phyloP scores from a whole-genome alignment of 768 basidiomycete species.

The Vishniacozyma victoriae region DNA sequence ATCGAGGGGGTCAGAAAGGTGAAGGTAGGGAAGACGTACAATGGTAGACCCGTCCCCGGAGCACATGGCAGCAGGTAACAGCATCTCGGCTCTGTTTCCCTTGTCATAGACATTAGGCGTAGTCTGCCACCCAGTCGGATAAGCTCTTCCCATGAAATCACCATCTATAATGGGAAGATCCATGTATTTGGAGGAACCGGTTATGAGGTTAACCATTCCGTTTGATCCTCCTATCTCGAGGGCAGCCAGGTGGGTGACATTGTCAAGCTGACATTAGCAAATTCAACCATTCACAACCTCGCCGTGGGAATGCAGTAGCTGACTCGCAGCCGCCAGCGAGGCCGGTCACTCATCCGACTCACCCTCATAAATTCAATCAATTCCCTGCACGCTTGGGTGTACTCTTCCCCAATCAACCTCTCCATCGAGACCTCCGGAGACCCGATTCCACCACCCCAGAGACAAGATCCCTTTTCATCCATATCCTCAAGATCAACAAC shows the following conservation, averaged over 20 bases:
- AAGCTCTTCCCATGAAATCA: constrained; percentile 35
- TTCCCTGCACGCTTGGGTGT: constrained; percentile 45
- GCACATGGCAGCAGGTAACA: constrained; percentile 47
- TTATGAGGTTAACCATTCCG: constrained; percentile 10
- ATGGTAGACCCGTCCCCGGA: constrained; percentile 48
- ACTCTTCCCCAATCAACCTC: constrained; percentile 8
- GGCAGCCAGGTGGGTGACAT: constrained; percentile 2
- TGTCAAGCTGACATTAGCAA: constrained; percentile 8
- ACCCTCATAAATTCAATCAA: constrained; percentile 27
- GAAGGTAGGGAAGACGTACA: constrained; percentile 25
- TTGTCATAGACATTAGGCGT: constrained; percentile 30
- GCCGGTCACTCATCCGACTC: not conserved
- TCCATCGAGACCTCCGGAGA: constrained; percentile 8
- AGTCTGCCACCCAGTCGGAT: constrained; percentile 42
- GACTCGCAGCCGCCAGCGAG: no score
- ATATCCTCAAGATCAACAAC: constrained; percentile 55
- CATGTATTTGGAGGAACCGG: no score
- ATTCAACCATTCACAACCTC: no score
- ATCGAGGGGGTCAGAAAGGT: not conserved
- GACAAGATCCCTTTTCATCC: no score
- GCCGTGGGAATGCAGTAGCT: no score
- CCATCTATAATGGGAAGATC: constrained; percentile 21
- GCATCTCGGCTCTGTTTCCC: constrained; percentile 16
- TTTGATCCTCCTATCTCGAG: constrained; percentile 10
- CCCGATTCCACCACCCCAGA: constrained; percentile 39